Base-by-base conservation (phyloP, 768 basidiomycete genomes). In the Pleurotus pulmonarius region DNA sequence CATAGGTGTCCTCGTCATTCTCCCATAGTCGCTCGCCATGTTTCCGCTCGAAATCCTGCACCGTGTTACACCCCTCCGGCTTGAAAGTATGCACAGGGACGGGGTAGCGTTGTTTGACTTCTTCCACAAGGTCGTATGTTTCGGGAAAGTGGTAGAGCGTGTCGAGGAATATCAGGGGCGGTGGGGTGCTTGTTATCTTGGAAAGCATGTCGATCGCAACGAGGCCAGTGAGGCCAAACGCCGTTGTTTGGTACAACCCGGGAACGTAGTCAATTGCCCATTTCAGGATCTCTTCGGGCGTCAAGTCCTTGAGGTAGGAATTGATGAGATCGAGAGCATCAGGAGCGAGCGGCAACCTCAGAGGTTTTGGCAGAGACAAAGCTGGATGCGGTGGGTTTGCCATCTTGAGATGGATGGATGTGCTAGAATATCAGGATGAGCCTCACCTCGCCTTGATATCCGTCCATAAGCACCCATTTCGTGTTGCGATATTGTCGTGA, bases 121-220 rank as follows among this genome's bases (percentile, higher is more conserved):
- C 84, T 38, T 87, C 82, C 8, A 95, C 88, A 45, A 99, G 86
- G 56, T 86, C 85, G 64, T 97, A 88, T 4, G 96, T 98, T 74
- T 98, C 92, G 3, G 78, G 75, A 72, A 99, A 99, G 74, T 98
- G 97, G 68, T 98, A 94, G 12, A 98, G 78, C 0, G 97, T 98
- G 74, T 99, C 95, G 67, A 98, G 73, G 75, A 99, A 98, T 74
- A 98, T 94, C 16, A 98, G 80, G 1, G 94, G 93, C 1, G 91
- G 91, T 0, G 82, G 80, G 15, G 73, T 67, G 24, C 74, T 58
- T 2, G 87, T 86, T 59, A 94, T 75, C 69, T 91, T 90, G 34
- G 91, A 88, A 54, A 98, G 83, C 92, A 99, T 97, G 69, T 97
- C 94, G 59, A 92, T 86, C 16, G 94, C 87, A 55, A 93, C 94